These are phyloP conservation scores for Mycena citricolor DNA, from an alignment of 1,284 basidiomycete genomes.

Conservation along the genomic window DNA sequence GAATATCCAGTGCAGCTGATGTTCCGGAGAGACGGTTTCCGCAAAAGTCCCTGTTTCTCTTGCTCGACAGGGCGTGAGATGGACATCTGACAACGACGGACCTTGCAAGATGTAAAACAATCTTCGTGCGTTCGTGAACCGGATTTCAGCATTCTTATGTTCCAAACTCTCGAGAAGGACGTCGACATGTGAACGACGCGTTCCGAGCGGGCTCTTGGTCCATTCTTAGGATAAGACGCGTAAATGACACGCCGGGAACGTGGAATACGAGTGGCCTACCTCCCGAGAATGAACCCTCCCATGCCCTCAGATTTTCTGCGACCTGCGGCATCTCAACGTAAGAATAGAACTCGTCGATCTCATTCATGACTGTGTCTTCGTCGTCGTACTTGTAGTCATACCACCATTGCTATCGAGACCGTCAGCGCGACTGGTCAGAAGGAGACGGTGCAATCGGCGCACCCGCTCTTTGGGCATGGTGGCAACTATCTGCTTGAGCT, in stretches of 20 bases:
- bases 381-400: slow-evolving; percentile 94
- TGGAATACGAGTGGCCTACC: slow-evolving; percentile 44
- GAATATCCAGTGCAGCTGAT: slow-evolving; percentile 95
- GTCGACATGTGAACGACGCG: slow-evolving; percentile 74
- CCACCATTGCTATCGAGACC: slow-evolving; percentile 63
- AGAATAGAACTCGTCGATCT: slow-evolving; percentile 98
- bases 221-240: slow-evolving; percentile 55
- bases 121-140: slow-evolving; percentile 84
- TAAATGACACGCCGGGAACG: slow-evolving; percentile 7
- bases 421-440: slow-evolving; percentile 10
- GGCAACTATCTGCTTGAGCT: slow-evolving; percentile 73
- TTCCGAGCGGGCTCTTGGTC: slow-evolving; percentile 64
- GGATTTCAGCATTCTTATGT: slow-evolving; percentile 78
- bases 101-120: slow-evolving; percentile 92
- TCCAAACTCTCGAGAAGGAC: slow-evolving; percentile 83
- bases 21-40: slow-evolving; percentile 87
- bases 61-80: slow-evolving; percentile 14
- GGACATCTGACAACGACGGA: slow-evolving; percentile 32
- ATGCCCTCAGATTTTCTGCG: slow-evolving; percentile 84
- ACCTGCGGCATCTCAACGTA: slow-evolving; percentile 95
- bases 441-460: slow-evolving; percentile 21
- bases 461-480: slow-evolving; percentile 78
- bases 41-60: slow-evolving; percentile 77
- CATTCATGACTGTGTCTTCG: slow-evolving; percentile 92
- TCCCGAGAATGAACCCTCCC: slow-evolving; percentile 79